A percentile compares a stretch with the other conserved stretches of the same genome.
Conservation (phyloP, 208 protist genomes). For the Leishmania braziliensis region DNA sequence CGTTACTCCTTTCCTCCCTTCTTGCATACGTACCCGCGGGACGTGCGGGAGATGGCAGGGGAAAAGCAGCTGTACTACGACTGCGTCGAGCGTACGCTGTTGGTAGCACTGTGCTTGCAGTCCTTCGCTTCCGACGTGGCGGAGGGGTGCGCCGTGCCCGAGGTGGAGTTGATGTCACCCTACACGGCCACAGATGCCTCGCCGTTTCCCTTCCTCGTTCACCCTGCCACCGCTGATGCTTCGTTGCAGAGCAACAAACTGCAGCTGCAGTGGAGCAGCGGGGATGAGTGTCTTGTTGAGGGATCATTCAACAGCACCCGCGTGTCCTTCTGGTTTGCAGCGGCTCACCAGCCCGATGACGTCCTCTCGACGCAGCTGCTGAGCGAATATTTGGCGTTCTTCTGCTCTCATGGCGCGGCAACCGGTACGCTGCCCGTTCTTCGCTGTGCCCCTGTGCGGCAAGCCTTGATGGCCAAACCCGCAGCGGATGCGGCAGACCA, state of each 20-base stretch:
- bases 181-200: background rate
- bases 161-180: slow-evolving; percentile 92
- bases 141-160: slow-evolving; percentile 98
- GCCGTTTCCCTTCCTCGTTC: background rate
- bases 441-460: slow-evolving; percentile 11
- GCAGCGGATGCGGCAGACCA: background rate
- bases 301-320: slow-evolving; percentile 96
- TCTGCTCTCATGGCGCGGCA: slow-evolving; percentile 92
- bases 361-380: slow-evolving; percentile 94
- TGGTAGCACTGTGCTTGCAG: slow-evolving; percentile 95
- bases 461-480: background rate
- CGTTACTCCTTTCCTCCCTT: background rate
- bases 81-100: slow-evolving; percentile 91
- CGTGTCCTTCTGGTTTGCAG: slow-evolving; percentile 85
- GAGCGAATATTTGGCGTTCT: slow-evolving; percentile 95
- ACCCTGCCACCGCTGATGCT: background rate
- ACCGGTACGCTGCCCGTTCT: slow-evolving; percentile 14
- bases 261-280: slow-evolving; percentile 36
- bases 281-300: slow-evolving; percentile 94
- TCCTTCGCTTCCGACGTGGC: slow-evolving; percentile 97
- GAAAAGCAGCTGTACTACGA: slow-evolving; percentile 91
- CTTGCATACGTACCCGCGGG: background rate
- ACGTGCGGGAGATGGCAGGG: background rate
- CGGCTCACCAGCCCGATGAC: slow-evolving; percentile 88
- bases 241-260: background rate